Evolutionary conservation across 2,329 filamentous ascomycete species (phyloP).

Genomic region (Fusarium chaquense): DNA sequence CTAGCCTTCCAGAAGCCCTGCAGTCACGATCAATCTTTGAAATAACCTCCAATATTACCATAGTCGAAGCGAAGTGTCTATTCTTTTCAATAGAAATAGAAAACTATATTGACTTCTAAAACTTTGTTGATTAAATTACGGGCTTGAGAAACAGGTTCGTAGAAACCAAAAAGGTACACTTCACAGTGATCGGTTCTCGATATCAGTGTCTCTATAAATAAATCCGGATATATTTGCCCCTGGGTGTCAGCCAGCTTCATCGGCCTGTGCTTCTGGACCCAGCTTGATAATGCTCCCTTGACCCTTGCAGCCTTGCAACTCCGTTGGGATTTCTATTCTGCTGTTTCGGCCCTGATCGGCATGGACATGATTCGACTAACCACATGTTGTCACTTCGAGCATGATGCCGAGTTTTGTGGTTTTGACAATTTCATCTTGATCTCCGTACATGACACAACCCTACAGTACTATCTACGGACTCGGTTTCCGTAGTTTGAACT

Average conservation of each 20-base stretch:
- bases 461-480: neutral
- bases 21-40: neutral
- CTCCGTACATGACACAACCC: neutral
- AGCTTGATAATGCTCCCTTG: neutral
- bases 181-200: neutral
- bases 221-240: neutral
- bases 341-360: neutral
- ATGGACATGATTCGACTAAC: neutral
- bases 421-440: neutral
- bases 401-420: neutral
- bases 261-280: neutral
- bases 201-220: neutral
- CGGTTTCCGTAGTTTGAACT: too few relatives aligned
- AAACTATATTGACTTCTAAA: neutral
- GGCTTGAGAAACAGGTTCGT: too few relatives aligned
- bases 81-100: neutral
- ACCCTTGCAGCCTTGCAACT: neutral
- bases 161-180: neutral
- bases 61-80: too few relatives aligned
- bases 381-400: neutral
- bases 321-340: neutral
- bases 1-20: neutral
- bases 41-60: neutral
- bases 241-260: neutral
- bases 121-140: neutral